phyloP scores from a whole-genome alignment of 176 grass and related monocot genomes.

The Puccinellia tenuiflora region DNA sequence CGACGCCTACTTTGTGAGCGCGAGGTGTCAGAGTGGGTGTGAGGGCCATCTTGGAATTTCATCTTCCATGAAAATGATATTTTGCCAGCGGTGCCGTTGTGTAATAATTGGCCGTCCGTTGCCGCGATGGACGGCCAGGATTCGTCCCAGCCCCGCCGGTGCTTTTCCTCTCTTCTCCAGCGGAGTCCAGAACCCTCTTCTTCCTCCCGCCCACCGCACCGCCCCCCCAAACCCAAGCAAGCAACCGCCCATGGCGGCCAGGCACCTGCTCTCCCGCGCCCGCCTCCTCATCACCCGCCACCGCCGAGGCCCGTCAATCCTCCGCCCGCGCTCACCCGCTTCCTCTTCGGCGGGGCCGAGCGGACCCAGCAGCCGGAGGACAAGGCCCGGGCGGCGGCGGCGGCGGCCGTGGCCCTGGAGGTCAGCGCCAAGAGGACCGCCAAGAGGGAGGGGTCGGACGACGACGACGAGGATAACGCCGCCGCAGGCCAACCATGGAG shows the following conservation, averaged over 20 bases:
- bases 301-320: background rate
- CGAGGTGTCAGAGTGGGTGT: no score
- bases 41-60: no score
- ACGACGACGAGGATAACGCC: constrained; percentile 21
- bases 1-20: no score
- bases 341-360: constrained; percentile 33
- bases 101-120: background rate
- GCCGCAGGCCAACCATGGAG: constrained; percentile 34
- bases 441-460: constrained; percentile 15
- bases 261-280: constrained; percentile 47
- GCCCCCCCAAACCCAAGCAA: background rate
- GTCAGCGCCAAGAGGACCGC: background rate
- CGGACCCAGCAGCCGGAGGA: constrained; percentile 13
- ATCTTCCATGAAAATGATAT: no score
- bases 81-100: no score
- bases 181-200: background rate
- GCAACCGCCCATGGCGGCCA: constrained; percentile 43
- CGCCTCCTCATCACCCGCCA: constrained; percentile 34
- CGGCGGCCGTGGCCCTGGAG: constrained; percentile 23
- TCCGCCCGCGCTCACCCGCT: constrained; percentile 30
- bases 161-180: background rate
- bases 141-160: background rate
- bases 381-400: constrained; percentile 17
- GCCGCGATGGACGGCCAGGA: background rate
- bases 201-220: background rate